Percentiles rank a stretch among this genome's conserved stretches.
Conservation (phyloP, 305 asterid species). For the Vinca major region DNA sequence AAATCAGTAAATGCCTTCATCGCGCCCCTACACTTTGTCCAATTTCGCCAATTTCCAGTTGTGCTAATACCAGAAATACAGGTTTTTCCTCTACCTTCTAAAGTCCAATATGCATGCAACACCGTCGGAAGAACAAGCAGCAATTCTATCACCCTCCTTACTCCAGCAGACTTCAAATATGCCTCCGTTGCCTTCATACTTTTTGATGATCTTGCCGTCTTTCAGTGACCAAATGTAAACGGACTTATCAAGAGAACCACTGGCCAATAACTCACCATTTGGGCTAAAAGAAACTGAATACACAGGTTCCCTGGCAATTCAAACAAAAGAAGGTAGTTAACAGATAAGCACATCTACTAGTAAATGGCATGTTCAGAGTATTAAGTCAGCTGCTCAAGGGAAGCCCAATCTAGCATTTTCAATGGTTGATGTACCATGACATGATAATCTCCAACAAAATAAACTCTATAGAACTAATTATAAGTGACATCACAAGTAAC, state of each 20-base stretch:
- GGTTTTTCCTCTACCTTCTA: conserved; percentile 16
- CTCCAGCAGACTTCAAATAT: conserved; percentile 30
- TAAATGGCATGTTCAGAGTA: not conserved
- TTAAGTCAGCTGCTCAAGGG: not conserved
- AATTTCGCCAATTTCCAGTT: not conserved
- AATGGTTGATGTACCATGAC: not conserved
- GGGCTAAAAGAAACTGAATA: conserved; percentile 29
- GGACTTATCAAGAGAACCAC: conserved; percentile 24
- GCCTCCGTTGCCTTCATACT: conserved; percentile 22
- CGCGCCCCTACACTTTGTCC: not conserved
- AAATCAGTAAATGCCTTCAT: not conserved
- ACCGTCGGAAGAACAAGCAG: conserved; percentile 22
- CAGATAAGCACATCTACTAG: not conserved
- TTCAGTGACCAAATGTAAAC: conserved; percentile 28
- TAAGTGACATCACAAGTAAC: not conserved
- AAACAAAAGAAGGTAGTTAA: not conserved
- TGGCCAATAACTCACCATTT: conserved; percentile 28
- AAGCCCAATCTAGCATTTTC: not conserved
- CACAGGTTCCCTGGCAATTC: conserved; percentile 22
- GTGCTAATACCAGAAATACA: not conserved
- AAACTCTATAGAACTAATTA: not conserved
- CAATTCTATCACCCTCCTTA: conserved; percentile 23
- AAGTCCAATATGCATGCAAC: conserved; percentile 23
- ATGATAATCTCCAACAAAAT: too few relatives aligned
- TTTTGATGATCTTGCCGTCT: conserved; percentile 21